A percentile compares a stretch with the other conserved stretches of the same genome.
phyloP scores from a whole-genome alignment of 371 early-diverging fungal species.

The Syncephalastrum contaminatum region DNA sequence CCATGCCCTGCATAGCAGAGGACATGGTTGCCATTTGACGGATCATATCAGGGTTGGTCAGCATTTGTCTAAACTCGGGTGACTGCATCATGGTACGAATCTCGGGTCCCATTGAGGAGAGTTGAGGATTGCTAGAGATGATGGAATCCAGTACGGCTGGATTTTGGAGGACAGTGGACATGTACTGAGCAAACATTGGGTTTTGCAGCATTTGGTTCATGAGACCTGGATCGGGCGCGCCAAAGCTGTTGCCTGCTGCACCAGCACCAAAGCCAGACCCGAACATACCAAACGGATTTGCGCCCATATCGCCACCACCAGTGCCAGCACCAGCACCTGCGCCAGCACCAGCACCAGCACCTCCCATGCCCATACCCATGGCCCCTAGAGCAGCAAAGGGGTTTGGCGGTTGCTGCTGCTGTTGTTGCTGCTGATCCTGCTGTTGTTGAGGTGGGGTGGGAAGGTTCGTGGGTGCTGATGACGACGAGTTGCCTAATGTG shows the following conservation, averaged over 20 bases:
- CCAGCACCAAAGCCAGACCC: conserved; percentile 53
- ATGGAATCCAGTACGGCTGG: conserved; percentile 84
- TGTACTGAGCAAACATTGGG: conserved; percentile 80
- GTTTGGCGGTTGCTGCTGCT: conserved; percentile 27
- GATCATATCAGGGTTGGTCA: conserved; percentile 82
- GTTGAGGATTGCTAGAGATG: conserved; percentile 78
- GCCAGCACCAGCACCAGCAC: conserved; percentile 43
- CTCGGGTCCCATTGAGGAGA: conserved; percentile 84
- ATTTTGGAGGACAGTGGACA: conserved; percentile 76
- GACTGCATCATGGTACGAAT: conserved; percentile 77
- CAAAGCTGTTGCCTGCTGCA: conserved; percentile 60
- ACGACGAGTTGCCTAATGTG: conserved; percentile 17
- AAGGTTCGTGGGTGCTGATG: conserved; percentile 27
- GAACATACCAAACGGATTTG: conserved; percentile 56
- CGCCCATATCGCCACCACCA: conserved; percentile 37
- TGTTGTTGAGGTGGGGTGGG: conserved; percentile 28
- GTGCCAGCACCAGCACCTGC: conserved; percentile 16
- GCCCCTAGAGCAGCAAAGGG: conserved; percentile 24
- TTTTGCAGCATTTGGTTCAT: conserved; percentile 77
- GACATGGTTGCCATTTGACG: conserved; percentile 78
- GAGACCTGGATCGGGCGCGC: conserved; percentile 66
- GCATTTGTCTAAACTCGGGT: conserved; percentile 83
- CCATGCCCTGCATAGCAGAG: conserved; percentile 59
- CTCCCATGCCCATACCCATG: neutral
- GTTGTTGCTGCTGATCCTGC: conserved; percentile 11